Evolutionary conservation across 305 asterid genomes (phyloP), one percentile per base, ranked within the genome.

Genomic region (Ilex paraguariensis): DNA sequence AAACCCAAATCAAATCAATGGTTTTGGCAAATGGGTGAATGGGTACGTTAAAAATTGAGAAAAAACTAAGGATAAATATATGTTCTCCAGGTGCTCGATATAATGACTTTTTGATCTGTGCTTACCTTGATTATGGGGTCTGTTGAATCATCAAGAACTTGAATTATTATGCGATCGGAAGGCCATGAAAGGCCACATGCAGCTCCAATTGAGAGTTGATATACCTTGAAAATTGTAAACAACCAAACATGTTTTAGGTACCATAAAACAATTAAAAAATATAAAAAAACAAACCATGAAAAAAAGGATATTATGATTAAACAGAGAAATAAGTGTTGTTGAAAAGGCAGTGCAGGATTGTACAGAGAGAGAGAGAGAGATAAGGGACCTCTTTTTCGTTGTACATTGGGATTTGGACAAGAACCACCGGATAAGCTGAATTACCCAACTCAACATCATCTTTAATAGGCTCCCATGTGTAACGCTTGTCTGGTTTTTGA

Each of bases 151-250:
- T 88, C 96, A 53, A 88, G 96, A 79, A 88, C 92, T 78, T 88
- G 95, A 8, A 88, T 64, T 31, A 86, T 75, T 53, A 88, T 84
- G 13, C 96, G 84, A 66, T 88, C 95, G 6, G 95, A 82, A 0
- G 96, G 92, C 96, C 96, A 88, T 4, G 96, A 88, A 15, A 88
- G 85, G 17, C 92, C 92, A 62, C 96, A 89, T 69, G 96, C 93
- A 78, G 96, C 96, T 65, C 95, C 95, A 44, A 89, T 89, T 10
- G 96, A 86, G 40, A 90, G 79, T 72, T 83, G 91, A 73, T 85
- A 90, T 1, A 90, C 95, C 95, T 80, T 14, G 45, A 21, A 21
- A 21, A 21, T 21, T 21, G 28, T 21, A 21, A 21, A 21, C 28
- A 21, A 21, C 28, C 28, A 21, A 21, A 21, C 28, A 1, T 21